phyloP scores from a whole-genome alignment of 495 filamentous ascomycete species.

The Extremus antarcticus region DNA sequence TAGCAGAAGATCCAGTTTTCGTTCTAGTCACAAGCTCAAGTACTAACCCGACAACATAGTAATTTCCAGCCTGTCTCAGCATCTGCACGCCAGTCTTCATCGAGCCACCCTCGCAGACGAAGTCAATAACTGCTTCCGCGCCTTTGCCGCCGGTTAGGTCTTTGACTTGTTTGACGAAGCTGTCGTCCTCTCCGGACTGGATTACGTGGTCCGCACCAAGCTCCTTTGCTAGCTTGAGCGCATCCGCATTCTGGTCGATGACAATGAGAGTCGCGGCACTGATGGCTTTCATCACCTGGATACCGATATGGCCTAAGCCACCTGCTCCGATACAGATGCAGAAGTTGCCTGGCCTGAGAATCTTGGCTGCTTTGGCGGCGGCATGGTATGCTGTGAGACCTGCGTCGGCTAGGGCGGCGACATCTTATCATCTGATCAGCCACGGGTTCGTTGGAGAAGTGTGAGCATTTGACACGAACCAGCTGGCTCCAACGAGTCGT shows the following conservation, averaged over 20 bases:
- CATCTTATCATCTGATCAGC: no score
- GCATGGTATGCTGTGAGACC: constrained; percentile 16
- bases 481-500: no score
- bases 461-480: no score
- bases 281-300: constrained; percentile 11
- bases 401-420: constrained; percentile 12
- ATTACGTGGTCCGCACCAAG: constrained; percentile 7
- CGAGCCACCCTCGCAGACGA: constrained; percentile 8
- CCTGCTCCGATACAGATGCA: constrained; percentile 7
- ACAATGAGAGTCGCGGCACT: constrained; percentile 8
- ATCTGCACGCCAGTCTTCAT: constrained; percentile 5
- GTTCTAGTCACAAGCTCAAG: constrained; percentile 2
- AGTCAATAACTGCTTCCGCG: constrained; percentile 11
- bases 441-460: no score
- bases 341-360: constrained; percentile 9
- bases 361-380: constrained; percentile 2
- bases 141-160: constrained; percentile 6
- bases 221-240: constrained; percentile 8
- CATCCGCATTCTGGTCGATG: constrained; percentile 6
- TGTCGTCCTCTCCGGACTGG: constrained; percentile 3
- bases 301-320: constrained; percentile 10
- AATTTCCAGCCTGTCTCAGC: constrained; percentile 8
- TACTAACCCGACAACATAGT: constrained; percentile 13
- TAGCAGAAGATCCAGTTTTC: not conserved
- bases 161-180: constrained; percentile 6